Conservation (phyloP, 768 basidiomycete species). For the Lactarius deliciosus region DNA sequence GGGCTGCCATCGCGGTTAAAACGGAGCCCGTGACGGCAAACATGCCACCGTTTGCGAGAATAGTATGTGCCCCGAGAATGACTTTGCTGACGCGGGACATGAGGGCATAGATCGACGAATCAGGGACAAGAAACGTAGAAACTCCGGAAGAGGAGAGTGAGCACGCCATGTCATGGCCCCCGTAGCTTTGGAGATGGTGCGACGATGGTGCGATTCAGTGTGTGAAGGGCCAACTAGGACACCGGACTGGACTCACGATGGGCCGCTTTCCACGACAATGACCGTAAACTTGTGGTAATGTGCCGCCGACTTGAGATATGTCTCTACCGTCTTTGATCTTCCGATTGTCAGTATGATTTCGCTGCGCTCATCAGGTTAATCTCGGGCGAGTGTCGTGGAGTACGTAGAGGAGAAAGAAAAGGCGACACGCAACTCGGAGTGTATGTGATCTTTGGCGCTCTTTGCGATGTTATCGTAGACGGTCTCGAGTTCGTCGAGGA, state of each 20-base stretch:
- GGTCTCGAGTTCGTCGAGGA: constrained; percentile 92
- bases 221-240: neutral
- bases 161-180: constrained; percentile 82
- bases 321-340: constrained; percentile 91
- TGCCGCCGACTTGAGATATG: constrained; percentile 89
- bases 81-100: constrained; percentile 98
- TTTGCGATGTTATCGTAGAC: constrained; percentile 94
- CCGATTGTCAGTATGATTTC: constrained; percentile 95
- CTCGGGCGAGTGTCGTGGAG: neutral
- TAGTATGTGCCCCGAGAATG: constrained; percentile 91
- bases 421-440: constrained; percentile 78
- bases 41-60: constrained; percentile 95
- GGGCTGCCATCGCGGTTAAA: constrained; percentile 82
- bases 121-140: constrained; percentile 95
- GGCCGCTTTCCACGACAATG: constrained; percentile 93
- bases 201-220: constrained; percentile 11
- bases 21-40: constrained; percentile 86
- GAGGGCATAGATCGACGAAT: constrained; percentile 92
- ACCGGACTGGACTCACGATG: constrained; percentile 65
- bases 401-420: neutral
- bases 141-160: constrained; percentile 79
- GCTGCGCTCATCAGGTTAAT: constrained; percentile 41
- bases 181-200: constrained; percentile 51
- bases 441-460: constrained; percentile 93
- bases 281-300: constrained; percentile 92